Evolutionary conservation across 1,139 yeast genomes (phyloP).

Genomic region (Pneumocystis sp.): DNA sequence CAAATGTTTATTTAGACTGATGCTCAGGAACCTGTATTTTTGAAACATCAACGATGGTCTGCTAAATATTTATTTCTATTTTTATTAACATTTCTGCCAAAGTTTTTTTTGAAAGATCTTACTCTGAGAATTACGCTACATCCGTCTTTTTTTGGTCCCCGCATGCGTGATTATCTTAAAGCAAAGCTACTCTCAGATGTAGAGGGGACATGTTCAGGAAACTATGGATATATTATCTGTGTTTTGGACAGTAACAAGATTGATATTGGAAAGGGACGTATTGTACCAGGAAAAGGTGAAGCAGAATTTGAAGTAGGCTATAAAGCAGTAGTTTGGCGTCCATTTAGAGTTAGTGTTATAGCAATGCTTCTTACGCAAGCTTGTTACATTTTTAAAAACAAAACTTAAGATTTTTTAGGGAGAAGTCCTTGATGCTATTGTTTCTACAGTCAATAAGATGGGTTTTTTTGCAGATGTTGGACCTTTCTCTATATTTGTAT

Average conservation of each 20-base stretch:
- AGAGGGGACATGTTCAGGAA: slow-evolving; percentile 98
- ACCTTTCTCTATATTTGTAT: slow-evolving; percentile 85
- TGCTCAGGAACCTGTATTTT: not conserved
- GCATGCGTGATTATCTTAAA: slow-evolving; percentile 84
- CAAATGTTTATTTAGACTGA: not conserved
- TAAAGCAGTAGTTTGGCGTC: slow-evolving; percentile 95
- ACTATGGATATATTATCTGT: slow-evolving; percentile 92
- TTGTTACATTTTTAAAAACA: not conserved
- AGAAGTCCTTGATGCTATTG: slow-evolving; percentile 94
- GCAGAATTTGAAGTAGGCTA: slow-evolving; percentile 95
- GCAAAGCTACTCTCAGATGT: slow-evolving; percentile 86
- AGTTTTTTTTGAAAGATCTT: slow-evolving; percentile 45
- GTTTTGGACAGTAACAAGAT: slow-evolving; percentile 89
- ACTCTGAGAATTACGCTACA: slow-evolving; percentile 84
- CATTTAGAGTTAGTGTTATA: slow-evolving; percentile 45
- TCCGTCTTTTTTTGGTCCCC: slow-evolving; percentile 95
- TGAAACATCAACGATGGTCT: not conserved
- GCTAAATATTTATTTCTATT: not conserved
- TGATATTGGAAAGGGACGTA: slow-evolving; percentile 88
- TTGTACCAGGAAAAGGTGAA: slow-evolving; percentile 78
- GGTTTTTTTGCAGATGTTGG: slow-evolving; percentile 98
- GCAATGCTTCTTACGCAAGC: not conserved
- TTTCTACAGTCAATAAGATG: slow-evolving; percentile 84
- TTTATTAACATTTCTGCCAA: not conserved
- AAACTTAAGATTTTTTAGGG: slow-evolving; percentile 30